phyloP scores from a whole-genome alignment of 805 yeast genomes.

The Hanseniaspora jakobsenii region DNA sequence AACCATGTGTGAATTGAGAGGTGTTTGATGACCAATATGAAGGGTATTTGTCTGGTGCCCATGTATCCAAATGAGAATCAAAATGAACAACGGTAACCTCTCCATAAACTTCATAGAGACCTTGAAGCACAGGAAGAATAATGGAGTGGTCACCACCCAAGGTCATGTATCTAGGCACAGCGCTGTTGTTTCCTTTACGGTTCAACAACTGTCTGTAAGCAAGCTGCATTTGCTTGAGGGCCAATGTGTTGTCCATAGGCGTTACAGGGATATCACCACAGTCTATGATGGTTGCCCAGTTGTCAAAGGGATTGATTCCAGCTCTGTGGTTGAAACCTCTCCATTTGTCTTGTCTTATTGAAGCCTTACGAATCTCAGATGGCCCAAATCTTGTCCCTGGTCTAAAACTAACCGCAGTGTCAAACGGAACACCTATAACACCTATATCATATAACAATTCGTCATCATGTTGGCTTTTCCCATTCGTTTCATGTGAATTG shows the following conservation, averaged over 20 bases:
- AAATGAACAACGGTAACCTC: constrained; percentile 64
- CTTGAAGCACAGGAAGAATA: constrained; percentile 58
- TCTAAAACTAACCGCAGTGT: constrained; percentile 66
- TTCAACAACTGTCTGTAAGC: constrained; percentile 44
- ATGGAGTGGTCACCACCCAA: constrained; percentile 80
- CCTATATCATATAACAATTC: constrained; percentile 48
- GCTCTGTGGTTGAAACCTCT: constrained; percentile 65
- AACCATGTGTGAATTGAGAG: constrained; percentile 63
- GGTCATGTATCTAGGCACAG: constrained; percentile 48
- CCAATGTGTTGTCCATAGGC: constrained; percentile 55
- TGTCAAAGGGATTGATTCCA: constrained; percentile 45
- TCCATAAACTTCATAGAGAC: constrained; percentile 49
- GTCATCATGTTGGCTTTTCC: constrained; percentile 18
- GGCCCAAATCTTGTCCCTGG: constrained; percentile 83
- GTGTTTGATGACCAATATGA: constrained; percentile 45
- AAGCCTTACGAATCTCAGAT: constrained; percentile 52
- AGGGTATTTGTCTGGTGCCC: constrained; percentile 65
- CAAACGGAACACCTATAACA: constrained; percentile 69
- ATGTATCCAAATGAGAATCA: constrained; percentile 76
- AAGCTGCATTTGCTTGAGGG: constrained; percentile 48
- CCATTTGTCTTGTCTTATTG: constrained; percentile 55
- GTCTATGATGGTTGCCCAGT: constrained; percentile 44
- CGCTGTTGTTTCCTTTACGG: constrained; percentile 20
- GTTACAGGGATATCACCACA: constrained; percentile 61
- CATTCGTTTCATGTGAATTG: constrained; percentile 20